phyloP scores from a whole-genome alignment of 495 filamentous ascomycete genomes.

The Penicillium taxi region DNA sequence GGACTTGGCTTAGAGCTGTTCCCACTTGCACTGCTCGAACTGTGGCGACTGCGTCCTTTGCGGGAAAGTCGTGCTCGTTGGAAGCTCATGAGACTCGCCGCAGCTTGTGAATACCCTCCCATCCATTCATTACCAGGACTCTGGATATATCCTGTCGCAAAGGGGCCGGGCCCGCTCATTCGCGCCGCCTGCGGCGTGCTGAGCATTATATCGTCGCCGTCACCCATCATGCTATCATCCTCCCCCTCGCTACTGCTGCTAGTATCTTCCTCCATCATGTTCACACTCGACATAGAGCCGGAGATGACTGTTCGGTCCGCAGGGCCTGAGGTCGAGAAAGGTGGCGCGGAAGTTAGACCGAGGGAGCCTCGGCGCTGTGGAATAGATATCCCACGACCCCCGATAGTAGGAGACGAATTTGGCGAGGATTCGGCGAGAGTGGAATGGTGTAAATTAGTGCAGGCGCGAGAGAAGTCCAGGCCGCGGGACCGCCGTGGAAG shows the following conservation, averaged over 20 bases:
- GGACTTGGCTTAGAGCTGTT: conserved; percentile 64
- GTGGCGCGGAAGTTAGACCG: conserved; percentile 32
- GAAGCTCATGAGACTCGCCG: conserved; percentile 66
- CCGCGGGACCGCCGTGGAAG: conserved; percentile 81
- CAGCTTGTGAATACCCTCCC: conserved; percentile 56
- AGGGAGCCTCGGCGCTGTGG: conserved; percentile 51
- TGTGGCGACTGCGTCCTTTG: conserved; percentile 51
- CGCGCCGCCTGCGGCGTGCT: conserved; percentile 44
- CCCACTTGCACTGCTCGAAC: conserved; percentile 62
- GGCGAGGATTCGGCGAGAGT: conserved; percentile 87
- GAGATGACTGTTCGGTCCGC: conserved; percentile 67
- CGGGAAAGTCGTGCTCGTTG: conserved; percentile 57
- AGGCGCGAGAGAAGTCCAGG: conserved; percentile 85
- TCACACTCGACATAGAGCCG: conserved; percentile 78
- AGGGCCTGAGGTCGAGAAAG: conserved; percentile 34
- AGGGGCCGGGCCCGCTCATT: conserved; percentile 39
- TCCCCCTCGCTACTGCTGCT: conserved; percentile 67
- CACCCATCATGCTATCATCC: conserved; percentile 66
- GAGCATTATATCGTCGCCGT: conserved; percentile 72
- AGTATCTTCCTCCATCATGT: conserved; percentile 72
- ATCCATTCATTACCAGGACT: conserved; percentile 52
- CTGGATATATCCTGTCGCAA: conserved; percentile 32
- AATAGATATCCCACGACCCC: conserved; percentile 70
- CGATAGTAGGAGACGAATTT: conserved; percentile 85
- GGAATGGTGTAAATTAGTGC: conserved; percentile 93